Base-by-base conservation (phyloP, 148 eudicot genomes). In the Dianthus caryophyllus region DNA sequence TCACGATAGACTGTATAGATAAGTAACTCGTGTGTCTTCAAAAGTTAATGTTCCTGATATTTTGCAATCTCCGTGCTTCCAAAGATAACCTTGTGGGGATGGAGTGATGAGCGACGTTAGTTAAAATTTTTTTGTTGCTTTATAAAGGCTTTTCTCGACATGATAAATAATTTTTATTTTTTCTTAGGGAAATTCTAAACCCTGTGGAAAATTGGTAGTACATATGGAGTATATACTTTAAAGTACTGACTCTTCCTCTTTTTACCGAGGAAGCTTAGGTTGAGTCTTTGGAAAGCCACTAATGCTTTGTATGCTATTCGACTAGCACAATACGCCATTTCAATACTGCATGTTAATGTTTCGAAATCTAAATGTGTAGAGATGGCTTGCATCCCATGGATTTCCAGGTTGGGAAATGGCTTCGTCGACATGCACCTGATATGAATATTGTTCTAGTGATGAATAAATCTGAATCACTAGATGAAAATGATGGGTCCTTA, bases 401-500 rank as follows among this genome's bases (percentile, higher is more conserved):
- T 82, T 78, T 86, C 84, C 96, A 86, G 81, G 99, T 94, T 66
- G 99, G 99, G 67, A 90, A 88, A 84, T 94, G 99, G 99, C 72
- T 94, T 68, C 91, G 99, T 66, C 86, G 72, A 78, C 85, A 87
- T 78, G 96, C 93, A 4, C 73, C 89, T 27, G 89, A 83, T 38
- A 81, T 94, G 61, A 90, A 84, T 73, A 85, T 80, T 56, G 71
- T 88, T 21, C 86, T 94, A 51, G 88, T 94, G 57, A 88, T 94
- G 90, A 94, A 94, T 77, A 94, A 94, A 84, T 85, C 97, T 21
- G 99, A 94, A 76, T 78, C 87, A 73, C 86, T 94, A 21, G 97
- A 90, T 82, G 92, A 84, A 71, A 66, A 74, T 41, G 81, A 73
- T 75, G 99, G 99, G 33, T 29, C 56, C 18, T 49, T 67, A 56